Base-by-base conservation (phyloP, 2,329 filamentous ascomycete species). In the Pseudomassariella vexata region DNA sequence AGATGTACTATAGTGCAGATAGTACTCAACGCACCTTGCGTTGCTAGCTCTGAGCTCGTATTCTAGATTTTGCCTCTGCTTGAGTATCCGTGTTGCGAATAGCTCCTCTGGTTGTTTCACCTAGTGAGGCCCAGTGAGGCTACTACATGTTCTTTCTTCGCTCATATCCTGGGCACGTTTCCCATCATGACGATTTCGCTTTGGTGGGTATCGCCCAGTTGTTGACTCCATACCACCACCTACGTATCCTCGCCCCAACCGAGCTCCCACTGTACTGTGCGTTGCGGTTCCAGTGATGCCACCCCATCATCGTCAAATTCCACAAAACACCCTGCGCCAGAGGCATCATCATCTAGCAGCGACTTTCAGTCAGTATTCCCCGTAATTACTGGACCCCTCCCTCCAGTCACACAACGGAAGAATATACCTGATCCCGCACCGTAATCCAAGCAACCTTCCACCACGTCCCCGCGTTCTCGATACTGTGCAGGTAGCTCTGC, bases 201-300 rank as follows among this genome's bases (percentile, higher is more conserved):
- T 61, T 50, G 5, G 50, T 42, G 9, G 82, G 82, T 36, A 90
- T 59, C 29, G 72, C 69, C 92, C 92, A 96, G 50, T 94, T 87
- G 53, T 96, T 96, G 12, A 94, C 85, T 15, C 74, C 76, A 66
- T 87, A 95, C 90, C 92, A 98, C 92, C 90, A 96, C 44, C 88
- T 71, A 47, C 92, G 72, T 29, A 92, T 63, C 45, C 75, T 76
- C 6, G 85, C 86, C 15, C 92, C 92, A 11, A 85, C 64, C 17
- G 78, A 80, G 46, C 76, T 78, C 7, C 92, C 92, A 41, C 78
- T 79, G 44, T 95, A 70, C 51, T 80, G 79, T 10, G 85, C 81
- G 37, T 73, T 82, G 38, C 75, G 73, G 59, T 96, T 95, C 85
- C 85, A 95, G 55, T 84, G 74, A 50, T 87, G 79, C 90, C 90